Evolutionary conservation across 257 asterid species (phyloP).

Genomic region (Primulina huaijiensis): DNA sequence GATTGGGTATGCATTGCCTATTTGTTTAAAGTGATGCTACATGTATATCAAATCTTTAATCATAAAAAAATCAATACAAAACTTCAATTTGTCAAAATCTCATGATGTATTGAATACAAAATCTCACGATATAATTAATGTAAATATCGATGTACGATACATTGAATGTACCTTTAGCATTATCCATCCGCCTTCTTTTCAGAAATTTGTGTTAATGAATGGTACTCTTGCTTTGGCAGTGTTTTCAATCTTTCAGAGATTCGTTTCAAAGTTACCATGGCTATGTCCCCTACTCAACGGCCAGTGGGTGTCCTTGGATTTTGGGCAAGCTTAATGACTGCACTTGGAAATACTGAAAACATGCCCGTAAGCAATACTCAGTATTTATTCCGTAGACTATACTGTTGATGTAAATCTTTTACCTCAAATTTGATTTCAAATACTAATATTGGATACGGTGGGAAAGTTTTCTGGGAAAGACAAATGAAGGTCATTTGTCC

Average conservation of each 20-base stretch:
- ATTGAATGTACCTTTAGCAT: no score
- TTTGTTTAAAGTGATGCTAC: constrained; percentile 3
- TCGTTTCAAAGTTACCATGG: constrained; percentile 94
- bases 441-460: constrained; percentile 12
- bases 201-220: constrained; percentile 18
- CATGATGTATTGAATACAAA: no score
- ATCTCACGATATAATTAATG: no score
- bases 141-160: no score
- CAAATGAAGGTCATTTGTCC: constrained; percentile 14
- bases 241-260: constrained; percentile 89
- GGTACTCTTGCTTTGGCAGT: constrained; percentile 49
- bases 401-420: constrained; percentile 2
- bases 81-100: no score
- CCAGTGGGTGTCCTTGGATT: constrained; percentile 99
- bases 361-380: constrained; percentile 75
- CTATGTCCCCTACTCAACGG: constrained; percentile 98
- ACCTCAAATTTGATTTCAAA: constrained; percentile 19
- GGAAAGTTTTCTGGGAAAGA: neutral
- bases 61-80: no score
- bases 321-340: constrained; percentile 99
- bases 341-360: constrained; percentile 96
- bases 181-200: constrained; percentile 11
- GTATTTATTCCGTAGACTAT: constrained; percentile 11
- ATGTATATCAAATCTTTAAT: no score
- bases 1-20: constrained; percentile 57